Percentiles rank a stretch among this genome's conserved stretches.
These are phyloP conservation scores for Suillus subluteus DNA, from an alignment of 768 basidiomycete genomes.

Conservation along the genomic window DNA sequence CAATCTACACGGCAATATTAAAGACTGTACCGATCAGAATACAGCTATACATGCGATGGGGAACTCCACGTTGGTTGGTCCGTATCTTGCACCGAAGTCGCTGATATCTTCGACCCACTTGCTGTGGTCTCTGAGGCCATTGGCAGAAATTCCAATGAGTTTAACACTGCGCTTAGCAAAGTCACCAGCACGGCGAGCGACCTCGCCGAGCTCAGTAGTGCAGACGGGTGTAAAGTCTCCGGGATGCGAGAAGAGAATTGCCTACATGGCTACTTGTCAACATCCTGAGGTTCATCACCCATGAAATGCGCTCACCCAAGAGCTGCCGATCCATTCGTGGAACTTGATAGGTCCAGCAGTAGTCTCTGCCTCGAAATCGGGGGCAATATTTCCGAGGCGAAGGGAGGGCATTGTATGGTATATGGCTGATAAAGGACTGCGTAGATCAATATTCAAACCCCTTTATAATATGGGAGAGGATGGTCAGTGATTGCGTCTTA, in stretches of 20 bases:
- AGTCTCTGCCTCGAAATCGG: slow-evolving; percentile 90
- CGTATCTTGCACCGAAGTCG: slow-evolving; percentile 69
- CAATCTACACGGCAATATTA: slow-evolving; percentile 60
- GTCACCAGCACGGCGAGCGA: slow-evolving; percentile 83
- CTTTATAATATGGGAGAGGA: slow-evolving; percentile 9
- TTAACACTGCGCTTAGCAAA: slow-evolving; percentile 90
- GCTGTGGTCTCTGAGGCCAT: slow-evolving; percentile 81
- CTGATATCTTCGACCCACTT: slow-evolving; percentile 91
- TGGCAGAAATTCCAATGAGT: slow-evolving; percentile 92
- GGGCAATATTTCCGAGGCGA: slow-evolving; percentile 86
- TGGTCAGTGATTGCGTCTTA: slow-evolving; percentile 56
- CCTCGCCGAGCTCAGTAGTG: slow-evolving; percentile 97
- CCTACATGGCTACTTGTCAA: slow-evolving; percentile 46
- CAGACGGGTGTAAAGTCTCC: slow-evolving; percentile 93
- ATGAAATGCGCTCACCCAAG: slow-evolving; percentile 65
- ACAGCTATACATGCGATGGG: slow-evolving; percentile 71
- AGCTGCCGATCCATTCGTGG: slow-evolving; percentile 89
- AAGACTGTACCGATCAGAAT: background rate
- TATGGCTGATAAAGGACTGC: slow-evolving; percentile 6
- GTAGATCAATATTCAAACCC: slow-evolving; percentile 15
- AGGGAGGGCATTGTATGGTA: slow-evolving; percentile 49
- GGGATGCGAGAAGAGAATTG: slow-evolving; percentile 91
- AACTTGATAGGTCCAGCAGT: slow-evolving; percentile 87
- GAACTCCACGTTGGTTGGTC: slow-evolving; percentile 79
- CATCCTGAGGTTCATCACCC: background rate